Conservation (phyloP, 306 rosid species). For the Abrus pulchellus region DNA sequence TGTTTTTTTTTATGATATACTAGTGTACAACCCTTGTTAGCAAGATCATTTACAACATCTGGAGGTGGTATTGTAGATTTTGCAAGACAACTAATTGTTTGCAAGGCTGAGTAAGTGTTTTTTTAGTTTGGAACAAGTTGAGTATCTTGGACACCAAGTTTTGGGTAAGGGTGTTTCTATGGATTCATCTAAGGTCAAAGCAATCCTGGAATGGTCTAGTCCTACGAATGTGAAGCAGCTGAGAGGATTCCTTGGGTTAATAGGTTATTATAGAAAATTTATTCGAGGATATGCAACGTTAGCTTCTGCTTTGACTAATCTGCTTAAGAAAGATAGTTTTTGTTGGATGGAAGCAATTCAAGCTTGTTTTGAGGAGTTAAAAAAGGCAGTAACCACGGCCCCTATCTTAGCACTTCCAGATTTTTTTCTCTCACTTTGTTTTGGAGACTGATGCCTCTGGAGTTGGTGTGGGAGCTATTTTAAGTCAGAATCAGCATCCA, state of each 20-base stretch:
- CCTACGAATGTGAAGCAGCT: background rate
- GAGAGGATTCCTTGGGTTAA: background rate
- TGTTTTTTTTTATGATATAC: background rate
- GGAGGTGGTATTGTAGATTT: no score
- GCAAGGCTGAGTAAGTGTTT: background rate
- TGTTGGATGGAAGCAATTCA: fast-evolving
- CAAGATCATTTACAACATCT: no score
- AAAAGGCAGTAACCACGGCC: no score
- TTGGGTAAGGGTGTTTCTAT: no score
- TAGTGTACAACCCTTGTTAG: background rate
- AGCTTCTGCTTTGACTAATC: background rate
- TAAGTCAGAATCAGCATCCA: no score
- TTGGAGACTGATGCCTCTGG: no score
- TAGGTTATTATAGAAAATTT: background rate
- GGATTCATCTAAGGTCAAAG: background rate
- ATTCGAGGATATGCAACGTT: background rate
- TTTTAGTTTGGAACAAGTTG: no score
- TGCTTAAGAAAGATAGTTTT: background rate
- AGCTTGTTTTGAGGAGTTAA: background rate
- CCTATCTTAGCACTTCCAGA: no score
- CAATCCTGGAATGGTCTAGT: no score
- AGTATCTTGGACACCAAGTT: background rate
- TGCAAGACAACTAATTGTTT: no score
- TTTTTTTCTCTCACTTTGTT: no score
- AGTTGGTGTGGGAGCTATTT: no score